Percentiles rank a stretch among this genome's conserved stretches.
Evolutionary conservation across 2,329 filamentous ascomycete genomes (phyloP).

Genomic region (Calonectria hongkongensis): DNA sequence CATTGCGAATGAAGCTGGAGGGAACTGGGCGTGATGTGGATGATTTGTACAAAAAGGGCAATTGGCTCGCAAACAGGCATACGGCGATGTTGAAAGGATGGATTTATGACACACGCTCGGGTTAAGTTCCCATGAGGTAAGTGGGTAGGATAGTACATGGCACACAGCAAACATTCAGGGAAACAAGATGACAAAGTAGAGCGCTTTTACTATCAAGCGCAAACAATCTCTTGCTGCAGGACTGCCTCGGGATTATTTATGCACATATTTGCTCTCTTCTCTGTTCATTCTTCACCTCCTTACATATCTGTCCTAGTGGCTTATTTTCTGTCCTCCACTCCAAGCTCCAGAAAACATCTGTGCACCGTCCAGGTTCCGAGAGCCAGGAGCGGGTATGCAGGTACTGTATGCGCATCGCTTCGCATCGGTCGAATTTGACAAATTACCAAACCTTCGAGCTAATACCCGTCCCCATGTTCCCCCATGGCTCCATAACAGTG

Average conservation of each 20-base stretch:
- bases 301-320: background rate
- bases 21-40: background rate
- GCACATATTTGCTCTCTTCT: background rate
- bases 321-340: background rate
- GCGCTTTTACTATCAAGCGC: too few species aligned
- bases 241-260: too few species aligned
- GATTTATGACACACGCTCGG: constrained; percentile 15
- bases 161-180: background rate
- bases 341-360: constrained; percentile 18
- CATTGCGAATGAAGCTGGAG: background rate
- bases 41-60: background rate
- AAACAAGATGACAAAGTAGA: too few species aligned
- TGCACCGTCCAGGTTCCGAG: constrained; percentile 15
- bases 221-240: too few species aligned
- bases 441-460: constrained; percentile 19
- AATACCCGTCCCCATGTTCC: constrained; percentile 17
- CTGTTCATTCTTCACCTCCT: background rate
- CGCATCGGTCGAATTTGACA: constrained; percentile 21
- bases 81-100: background rate
- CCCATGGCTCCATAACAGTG: constrained; percentile 10
- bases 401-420: constrained; percentile 12
- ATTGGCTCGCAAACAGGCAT: background rate
- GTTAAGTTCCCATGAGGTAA: background rate
- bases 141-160: background rate
- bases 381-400: constrained; percentile 20